Evolutionary conservation across 2,329 filamentous ascomycete species (phyloP).

Genomic region (Plenodomus biglobosus): DNA sequence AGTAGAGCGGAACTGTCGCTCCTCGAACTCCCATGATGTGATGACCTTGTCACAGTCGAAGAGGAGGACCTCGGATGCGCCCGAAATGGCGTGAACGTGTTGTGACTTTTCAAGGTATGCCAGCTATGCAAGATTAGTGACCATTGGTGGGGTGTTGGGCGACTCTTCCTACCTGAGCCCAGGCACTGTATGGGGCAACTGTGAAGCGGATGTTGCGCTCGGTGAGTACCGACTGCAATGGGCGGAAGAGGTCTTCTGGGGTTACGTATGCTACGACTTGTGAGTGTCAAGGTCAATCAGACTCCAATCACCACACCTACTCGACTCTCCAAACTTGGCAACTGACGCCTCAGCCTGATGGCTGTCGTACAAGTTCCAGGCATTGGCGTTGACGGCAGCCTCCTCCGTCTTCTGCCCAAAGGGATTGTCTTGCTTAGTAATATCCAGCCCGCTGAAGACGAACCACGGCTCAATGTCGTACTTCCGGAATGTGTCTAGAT

Average conservation of each 20-base stretch:
- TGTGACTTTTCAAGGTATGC: slow-evolving; percentile 72
- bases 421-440: slow-evolving; percentile 67
- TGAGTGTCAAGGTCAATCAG: slow-evolving; percentile 11
- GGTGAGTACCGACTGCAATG: slow-evolving; percentile 73
- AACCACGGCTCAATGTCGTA: slow-evolving; percentile 78
- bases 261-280: slow-evolving; percentile 58
- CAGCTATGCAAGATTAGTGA: slow-evolving; percentile 56
- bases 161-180: slow-evolving; percentile 67
- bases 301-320: slow-evolving; percentile 49
- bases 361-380: slow-evolving; percentile 85
- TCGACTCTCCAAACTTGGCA: slow-evolving; percentile 78
- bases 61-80: slow-evolving; percentile 79
- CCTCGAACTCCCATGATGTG: slow-evolving; percentile 68
- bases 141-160: slow-evolving; percentile 3
- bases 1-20: slow-evolving; percentile 63
- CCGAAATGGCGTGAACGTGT: slow-evolving; percentile 72
- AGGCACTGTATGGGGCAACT: slow-evolving; percentile 84
- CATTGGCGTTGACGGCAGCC: slow-evolving; percentile 70
- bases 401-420: slow-evolving; percentile 62
- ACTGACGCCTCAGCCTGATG: slow-evolving; percentile 80
- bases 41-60: slow-evolving; percentile 81
- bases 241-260: slow-evolving; percentile 71
- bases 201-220: slow-evolving; percentile 71
- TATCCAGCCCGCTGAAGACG: slow-evolving; percentile 85
- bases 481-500: slow-evolving; percentile 71